phyloP scores from a whole-genome alignment of 73 alveolate species.

The Effrenium voratum region DNA sequence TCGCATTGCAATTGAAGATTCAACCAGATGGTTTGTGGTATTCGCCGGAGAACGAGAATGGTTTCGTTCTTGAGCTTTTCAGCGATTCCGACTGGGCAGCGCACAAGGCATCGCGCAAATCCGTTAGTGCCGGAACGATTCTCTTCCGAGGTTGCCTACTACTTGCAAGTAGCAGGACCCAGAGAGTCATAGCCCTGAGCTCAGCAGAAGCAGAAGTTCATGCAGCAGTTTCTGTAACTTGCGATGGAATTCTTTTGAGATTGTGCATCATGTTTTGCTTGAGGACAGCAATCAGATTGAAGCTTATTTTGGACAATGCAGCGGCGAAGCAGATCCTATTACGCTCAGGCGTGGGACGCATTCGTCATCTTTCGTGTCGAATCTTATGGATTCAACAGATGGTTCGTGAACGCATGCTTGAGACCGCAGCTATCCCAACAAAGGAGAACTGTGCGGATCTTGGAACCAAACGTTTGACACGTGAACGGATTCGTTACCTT shows the following conservation, averaged over 20 bases:
- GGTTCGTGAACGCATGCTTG: not conserved
- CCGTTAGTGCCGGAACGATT: not conserved
- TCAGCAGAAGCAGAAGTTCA: not conserved
- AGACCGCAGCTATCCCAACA: not conserved
- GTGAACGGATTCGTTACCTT: too few relatives aligned
- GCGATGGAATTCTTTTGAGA: not conserved
- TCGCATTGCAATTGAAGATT: too few relatives aligned
- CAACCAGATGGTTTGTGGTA: too few relatives aligned
- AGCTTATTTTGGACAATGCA: too few relatives aligned
- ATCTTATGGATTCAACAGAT: not conserved
- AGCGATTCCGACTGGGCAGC: not conserved
- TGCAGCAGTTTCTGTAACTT: not conserved
- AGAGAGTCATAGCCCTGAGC: too few relatives aligned
- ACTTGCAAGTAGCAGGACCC: too few relatives aligned
- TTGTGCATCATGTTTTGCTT: too few relatives aligned
- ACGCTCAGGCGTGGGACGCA: not conserved
- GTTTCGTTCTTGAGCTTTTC: too few relatives aligned
- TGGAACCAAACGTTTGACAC: not conserved
- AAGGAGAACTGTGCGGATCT: not conserved
- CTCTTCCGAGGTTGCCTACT: not conserved
- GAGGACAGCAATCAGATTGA: too few relatives aligned
- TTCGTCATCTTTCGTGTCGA: not conserved
- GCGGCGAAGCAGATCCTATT: not conserved
- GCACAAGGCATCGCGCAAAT: not conserved
- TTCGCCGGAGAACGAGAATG: too few relatives aligned